Evolutionary conservation across 129 eudicot genomes (phyloP).

Genomic region (Artemisia tridentata): DNA sequence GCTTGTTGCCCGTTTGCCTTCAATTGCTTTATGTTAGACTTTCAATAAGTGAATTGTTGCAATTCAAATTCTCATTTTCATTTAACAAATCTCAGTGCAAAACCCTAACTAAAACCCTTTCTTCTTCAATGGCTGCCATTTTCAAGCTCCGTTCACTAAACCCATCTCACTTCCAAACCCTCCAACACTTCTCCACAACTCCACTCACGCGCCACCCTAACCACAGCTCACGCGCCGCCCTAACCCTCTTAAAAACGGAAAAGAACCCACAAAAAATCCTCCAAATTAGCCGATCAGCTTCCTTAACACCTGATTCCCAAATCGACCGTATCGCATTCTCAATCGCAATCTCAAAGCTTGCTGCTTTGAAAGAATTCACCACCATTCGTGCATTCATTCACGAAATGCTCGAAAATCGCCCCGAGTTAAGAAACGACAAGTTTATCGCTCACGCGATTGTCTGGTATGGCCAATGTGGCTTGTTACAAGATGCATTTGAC

Average conservation of each 20-base stretch:
- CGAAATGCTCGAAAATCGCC: conserved; percentile 47
- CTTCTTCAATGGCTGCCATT: conserved; percentile 18
- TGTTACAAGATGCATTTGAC: conserved; percentile 42
- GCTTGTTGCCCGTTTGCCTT: too few relatives aligned
- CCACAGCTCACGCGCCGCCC: conserved; percentile 56
- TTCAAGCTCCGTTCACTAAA: conserved; percentile 4
- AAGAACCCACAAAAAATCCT: conserved; percentile 59
- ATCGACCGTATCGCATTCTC: conserved; percentile 66
- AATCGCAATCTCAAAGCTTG: conserved; percentile 52
- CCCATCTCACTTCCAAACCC: conserved; percentile 14
- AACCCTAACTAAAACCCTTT: conserved; percentile 25
- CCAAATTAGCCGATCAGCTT: conserved; percentile 66
- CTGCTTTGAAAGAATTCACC: conserved; percentile 32
- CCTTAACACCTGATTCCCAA: conserved; percentile 60
- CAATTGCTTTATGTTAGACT: too few relatives aligned
- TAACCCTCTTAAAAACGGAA: conserved; percentile 54
- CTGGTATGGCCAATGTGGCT: conserved; percentile 65
- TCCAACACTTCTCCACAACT: conserved; percentile 50
- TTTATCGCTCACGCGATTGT: conserved; percentile 51
- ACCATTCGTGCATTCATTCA: conserved; percentile 41
- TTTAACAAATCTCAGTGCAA: neutral
- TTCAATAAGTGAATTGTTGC: too few relatives aligned
- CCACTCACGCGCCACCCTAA: conserved; percentile 47
- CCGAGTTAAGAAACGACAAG: conserved; percentile 54
- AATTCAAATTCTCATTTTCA: too few relatives aligned